Conservation (phyloP, 1,139 yeast species). For the Pichia sp. region DNA sequence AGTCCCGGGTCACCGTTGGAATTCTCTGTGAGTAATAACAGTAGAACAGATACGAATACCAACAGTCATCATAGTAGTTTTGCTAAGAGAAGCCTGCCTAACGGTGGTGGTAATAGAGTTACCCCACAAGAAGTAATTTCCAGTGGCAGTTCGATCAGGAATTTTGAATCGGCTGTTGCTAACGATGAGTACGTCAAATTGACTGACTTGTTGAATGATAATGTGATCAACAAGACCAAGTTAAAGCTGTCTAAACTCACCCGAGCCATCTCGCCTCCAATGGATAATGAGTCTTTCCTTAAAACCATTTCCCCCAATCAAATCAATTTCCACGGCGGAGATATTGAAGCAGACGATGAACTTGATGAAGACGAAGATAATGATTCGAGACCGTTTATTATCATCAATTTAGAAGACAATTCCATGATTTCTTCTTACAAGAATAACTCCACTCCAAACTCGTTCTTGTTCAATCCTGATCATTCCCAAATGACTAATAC, state of each 20-base stretch:
- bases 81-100: background rate
- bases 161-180: conserved; percentile 24
- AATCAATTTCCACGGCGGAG: background rate
- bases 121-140: conserved; percentile 10
- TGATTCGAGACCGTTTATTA: conserved; percentile 22
- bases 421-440: conserved; percentile 25
- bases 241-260: background rate
- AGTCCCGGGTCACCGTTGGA: conserved; percentile 11
- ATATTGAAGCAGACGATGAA: background rate
- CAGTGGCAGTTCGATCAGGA: conserved; percentile 12
- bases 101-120: background rate
- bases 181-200: conserved; percentile 54
- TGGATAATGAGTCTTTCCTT: background rate
- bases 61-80: too few relatives aligned
- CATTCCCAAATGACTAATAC: conserved; percentile 26
- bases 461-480: conserved; percentile 25
- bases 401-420: conserved; percentile 20
- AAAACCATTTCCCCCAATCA: background rate
- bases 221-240: conserved; percentile 12
- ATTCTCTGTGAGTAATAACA: conserved; percentile 6
- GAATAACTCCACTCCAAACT: conserved; percentile 25
- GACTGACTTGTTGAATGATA: conserved; percentile 46
- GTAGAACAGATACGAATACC: too few relatives aligned
- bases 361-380: conserved; percentile 6
- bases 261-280: conserved; percentile 1